A percentile compares a stretch with the other conserved stretches of the same genome.
phyloP scores from a whole-genome alignment of 345 rosid genomes.

The Acer yangbiense region DNA sequence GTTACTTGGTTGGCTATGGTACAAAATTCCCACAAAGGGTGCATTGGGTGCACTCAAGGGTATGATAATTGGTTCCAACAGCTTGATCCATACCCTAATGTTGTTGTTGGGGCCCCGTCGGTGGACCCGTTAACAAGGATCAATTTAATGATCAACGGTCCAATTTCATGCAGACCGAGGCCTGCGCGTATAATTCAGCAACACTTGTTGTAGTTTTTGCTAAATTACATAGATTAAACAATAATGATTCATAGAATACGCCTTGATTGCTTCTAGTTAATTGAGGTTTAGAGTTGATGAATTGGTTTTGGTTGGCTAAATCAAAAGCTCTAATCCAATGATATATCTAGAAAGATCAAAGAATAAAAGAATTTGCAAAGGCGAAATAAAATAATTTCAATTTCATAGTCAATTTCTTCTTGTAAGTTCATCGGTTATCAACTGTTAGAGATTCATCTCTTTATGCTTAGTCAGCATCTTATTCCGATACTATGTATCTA shows the following conservation, averaged over 20 bases:
- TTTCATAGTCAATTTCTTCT: no score
- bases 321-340: background rate
- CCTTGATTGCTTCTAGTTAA: constrained; percentile 12
- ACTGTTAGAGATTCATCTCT: no score
- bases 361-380: no score
- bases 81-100: constrained; percentile 47
- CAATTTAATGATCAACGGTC: constrained; percentile 45
- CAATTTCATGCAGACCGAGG: constrained; percentile 55
- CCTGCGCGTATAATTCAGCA: constrained; percentile 66
- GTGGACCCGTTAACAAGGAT: constrained; percentile 59
- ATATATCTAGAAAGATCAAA: no score
- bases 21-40: constrained; percentile 45
- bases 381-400: no score
- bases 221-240: constrained; percentile 27
- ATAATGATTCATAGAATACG: background rate
- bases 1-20: constrained; percentile 67
- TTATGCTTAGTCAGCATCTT: no score
- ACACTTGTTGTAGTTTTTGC: constrained; percentile 58
- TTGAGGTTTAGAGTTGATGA: background rate
- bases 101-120: constrained; percentile 54
- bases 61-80: constrained; percentile 51
- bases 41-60: constrained; percentile 76
- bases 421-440: no score
- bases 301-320: background rate
- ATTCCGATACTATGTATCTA: no score